These are phyloP conservation scores for Tetrapisispora taiwanensis DNA, from an alignment of 805 yeast genomes.

Conservation along the genomic window DNA sequence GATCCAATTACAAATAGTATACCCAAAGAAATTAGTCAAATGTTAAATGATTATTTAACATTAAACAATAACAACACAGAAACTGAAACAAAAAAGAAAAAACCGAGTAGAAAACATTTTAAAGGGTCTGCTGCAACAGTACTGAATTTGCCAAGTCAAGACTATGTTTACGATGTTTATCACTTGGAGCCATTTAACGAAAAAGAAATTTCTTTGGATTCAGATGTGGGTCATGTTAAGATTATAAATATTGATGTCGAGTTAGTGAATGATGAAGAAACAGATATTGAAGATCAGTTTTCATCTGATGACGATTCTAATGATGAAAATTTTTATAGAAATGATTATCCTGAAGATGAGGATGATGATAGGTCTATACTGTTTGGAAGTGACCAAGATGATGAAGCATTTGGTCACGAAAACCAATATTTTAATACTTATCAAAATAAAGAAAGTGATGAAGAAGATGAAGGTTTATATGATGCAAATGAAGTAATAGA, in stretches of 20 bases:
- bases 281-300: slow-evolving; percentile 32
- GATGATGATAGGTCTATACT: slow-evolving; percentile 44
- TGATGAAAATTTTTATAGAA: slow-evolving; percentile 84
- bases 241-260: slow-evolving; percentile 33
- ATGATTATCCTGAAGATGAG: slow-evolving; percentile 93
- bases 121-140: slow-evolving; percentile 9
- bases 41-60: slow-evolving; percentile 55
- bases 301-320: slow-evolving; percentile 71
- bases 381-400: slow-evolving; percentile 30
- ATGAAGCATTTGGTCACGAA: slow-evolving; percentile 30
- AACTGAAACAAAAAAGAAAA: slow-evolving; percentile 13
- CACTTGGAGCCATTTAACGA: slow-evolving; percentile 55
- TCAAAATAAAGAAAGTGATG: not conserved
- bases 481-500: not conserved
- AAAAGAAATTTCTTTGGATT: slow-evolving; percentile 30
- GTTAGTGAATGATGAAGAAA: slow-evolving; percentile 29
- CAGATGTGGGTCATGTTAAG: slow-evolving; percentile 32
- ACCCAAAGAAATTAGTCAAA: slow-evolving; percentile 60
- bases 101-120: slow-evolving; percentile 18
- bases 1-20: slow-evolving; percentile 21
- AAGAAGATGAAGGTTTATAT: slow-evolving; percentile 3
- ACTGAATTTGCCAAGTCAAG: slow-evolving; percentile 32
- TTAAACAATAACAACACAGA: slow-evolving; percentile 21
- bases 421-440: slow-evolving; percentile 3
- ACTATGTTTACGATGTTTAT: slow-evolving; percentile 88